Evolutionary conservation across 805 yeast species (phyloP).

Genomic region (Kluyveromyces starmeri): DNA sequence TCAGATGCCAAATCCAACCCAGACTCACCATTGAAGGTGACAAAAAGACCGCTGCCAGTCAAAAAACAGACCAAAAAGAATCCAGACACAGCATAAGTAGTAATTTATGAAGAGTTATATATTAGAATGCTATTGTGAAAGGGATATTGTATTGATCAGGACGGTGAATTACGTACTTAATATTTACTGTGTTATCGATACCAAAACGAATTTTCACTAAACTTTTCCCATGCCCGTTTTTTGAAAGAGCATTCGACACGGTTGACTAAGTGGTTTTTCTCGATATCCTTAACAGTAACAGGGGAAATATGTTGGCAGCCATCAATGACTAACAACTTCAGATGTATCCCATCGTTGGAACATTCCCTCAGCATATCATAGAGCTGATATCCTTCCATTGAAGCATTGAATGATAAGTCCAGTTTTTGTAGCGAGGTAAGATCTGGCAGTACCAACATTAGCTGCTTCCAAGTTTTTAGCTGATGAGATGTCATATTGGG

Average conservation of each 20-base stretch:
- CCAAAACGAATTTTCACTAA: constrained; percentile 23
- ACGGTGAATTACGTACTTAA: neutral
- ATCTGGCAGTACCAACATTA: constrained; percentile 11
- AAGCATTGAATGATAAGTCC: constrained; percentile 26
- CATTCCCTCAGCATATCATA: constrained; percentile 21
- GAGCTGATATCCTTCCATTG: constrained; percentile 24
- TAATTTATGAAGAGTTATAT: too few relatives aligned
- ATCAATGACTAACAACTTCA: constrained; percentile 18
- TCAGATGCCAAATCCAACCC: constrained; percentile 1
- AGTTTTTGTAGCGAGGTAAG: constrained; percentile 13
- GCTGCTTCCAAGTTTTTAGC: constrained; percentile 13
- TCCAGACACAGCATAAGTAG: constrained; percentile 1
- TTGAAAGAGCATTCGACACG: constrained; percentile 23
- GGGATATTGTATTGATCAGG: too few relatives aligned
- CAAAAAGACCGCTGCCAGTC: neutral
- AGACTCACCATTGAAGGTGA: neutral
- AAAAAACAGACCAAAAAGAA: neutral
- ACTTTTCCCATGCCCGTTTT: constrained; percentile 22
- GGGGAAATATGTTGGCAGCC: constrained; percentile 25
- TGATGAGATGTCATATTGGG: constrained; percentile 21
- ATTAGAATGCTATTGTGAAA: neutral
- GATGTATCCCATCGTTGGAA: constrained; percentile 11
- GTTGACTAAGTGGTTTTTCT: constrained; percentile 15
- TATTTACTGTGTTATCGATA: constrained; percentile 11
- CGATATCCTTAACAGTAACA: constrained; percentile 19